Evolutionary conservation across 495 filamentous ascomycete species (phyloP).

Genomic region (Clavariopsis aquatica): DNA sequence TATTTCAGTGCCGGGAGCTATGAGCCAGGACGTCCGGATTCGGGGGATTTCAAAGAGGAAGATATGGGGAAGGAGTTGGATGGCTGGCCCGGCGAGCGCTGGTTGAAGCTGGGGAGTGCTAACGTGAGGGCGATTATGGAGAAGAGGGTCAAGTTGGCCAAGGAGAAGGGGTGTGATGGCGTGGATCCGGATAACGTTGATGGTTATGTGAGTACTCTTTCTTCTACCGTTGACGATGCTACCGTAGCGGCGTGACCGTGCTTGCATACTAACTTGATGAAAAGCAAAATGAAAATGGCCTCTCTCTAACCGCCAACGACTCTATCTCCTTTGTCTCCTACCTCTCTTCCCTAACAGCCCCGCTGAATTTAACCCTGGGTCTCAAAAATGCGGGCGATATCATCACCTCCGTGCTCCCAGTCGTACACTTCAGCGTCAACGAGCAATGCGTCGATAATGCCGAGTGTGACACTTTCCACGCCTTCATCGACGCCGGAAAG

Average conservation of each 20-base stretch:
- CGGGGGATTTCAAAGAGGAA: constrained; percentile 50
- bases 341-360: constrained; percentile 56
- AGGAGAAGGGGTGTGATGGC: constrained; percentile 64
- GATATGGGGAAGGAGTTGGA: constrained; percentile 58
- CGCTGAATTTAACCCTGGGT: constrained; percentile 56
- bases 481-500: constrained; percentile 61
- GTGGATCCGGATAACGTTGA: constrained; percentile 76
- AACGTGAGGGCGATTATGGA: constrained; percentile 65
- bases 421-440: constrained; percentile 69
- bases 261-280: constrained; percentile 5
- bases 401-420: constrained; percentile 55
- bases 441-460: constrained; percentile 67
- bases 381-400: constrained; percentile 68
- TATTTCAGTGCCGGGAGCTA: constrained; percentile 72
- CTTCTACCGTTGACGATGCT: too few species aligned
- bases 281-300: constrained; percentile 54
- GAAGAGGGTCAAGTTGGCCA: constrained; percentile 57
- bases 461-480: constrained; percentile 58
- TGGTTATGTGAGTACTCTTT: constrained; percentile 51
- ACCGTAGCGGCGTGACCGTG: too few species aligned
- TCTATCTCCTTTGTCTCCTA: constrained; percentile 61
- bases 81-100: constrained; percentile 67
- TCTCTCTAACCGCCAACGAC: constrained; percentile 56
- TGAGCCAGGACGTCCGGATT: constrained; percentile 61
- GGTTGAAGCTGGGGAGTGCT: constrained; percentile 60